Evolutionary conservation across 2,329 filamentous ascomycete species (phyloP).

Genomic region (Diaporthe sp.): DNA sequence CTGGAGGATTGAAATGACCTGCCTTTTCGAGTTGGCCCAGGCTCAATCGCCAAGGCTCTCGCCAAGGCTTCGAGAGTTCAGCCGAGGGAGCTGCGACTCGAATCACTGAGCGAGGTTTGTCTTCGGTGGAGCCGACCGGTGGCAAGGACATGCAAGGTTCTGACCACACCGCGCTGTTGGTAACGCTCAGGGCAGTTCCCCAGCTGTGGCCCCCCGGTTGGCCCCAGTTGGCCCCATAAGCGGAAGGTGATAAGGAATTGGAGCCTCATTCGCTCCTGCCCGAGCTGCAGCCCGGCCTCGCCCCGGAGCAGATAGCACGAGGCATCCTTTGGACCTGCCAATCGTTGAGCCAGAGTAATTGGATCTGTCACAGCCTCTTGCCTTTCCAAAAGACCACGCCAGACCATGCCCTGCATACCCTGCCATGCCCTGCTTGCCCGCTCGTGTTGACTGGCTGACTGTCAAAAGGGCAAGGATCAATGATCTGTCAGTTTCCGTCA

Average conservation of each 20-base stretch:
- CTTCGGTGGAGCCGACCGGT: background rate
- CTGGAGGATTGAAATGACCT: constrained; percentile 20
- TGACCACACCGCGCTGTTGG: constrained; percentile 1
- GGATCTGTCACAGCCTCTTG: background rate
- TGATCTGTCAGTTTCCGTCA: constrained; percentile 3
- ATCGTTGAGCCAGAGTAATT: constrained; percentile 1
- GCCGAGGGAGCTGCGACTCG: background rate
- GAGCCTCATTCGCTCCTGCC: constrained; percentile 5
- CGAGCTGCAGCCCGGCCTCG: background rate
- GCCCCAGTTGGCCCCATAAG: background rate
- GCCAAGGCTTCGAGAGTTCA: background rate
- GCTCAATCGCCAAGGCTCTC: background rate
- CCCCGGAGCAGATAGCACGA: background rate
- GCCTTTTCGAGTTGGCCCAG: constrained; percentile 1
- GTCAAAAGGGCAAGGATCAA: background rate
- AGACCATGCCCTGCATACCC: no score
- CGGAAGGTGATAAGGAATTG: constrained; percentile 6
- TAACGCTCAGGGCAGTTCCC: background rate
- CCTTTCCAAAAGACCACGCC: background rate
- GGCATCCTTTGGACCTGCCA: background rate
- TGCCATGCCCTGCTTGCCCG: no score
- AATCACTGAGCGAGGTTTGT: background rate
- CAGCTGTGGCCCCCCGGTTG: background rate
- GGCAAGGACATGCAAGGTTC: constrained; percentile 4
- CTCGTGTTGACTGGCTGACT: constrained; percentile 13